Evolutionary conservation across 306 rosid species (phyloP).

Genomic region (Crataegus laevigata): DNA sequence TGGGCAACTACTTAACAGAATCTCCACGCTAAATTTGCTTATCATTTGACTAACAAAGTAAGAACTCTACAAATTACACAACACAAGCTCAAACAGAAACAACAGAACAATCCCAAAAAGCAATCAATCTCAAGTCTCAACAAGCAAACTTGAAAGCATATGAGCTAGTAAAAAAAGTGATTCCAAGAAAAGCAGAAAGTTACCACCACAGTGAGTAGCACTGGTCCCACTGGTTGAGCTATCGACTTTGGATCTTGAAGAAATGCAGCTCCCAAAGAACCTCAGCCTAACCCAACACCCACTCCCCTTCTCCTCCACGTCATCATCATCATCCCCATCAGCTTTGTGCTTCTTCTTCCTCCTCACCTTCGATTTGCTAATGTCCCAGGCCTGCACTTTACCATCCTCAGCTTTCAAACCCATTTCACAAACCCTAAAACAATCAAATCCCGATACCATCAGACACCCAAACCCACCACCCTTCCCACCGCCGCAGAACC

Average conservation of each 20-base stretch:
- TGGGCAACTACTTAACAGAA: neutral
- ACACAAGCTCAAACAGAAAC: conserved; percentile 6
- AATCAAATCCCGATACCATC: conserved; percentile 41
- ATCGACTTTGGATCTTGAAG: conserved; percentile 98
- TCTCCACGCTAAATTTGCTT: conserved; percentile 3
- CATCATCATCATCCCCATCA: conserved; percentile 18
- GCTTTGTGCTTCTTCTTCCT: conserved; percentile 47
- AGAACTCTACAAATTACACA: neutral
- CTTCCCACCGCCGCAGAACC: conserved; percentile 8
- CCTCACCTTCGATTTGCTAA: conserved; percentile 52
- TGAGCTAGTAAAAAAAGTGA: conserved; percentile 3
- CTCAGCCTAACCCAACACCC: conserved; percentile 85
- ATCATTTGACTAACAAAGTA: conserved; percentile 4
- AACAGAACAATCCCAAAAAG: neutral
- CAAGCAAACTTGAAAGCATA: neutral
- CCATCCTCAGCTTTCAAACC: conserved; percentile 72
- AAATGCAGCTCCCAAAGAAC: conserved; percentile 86
- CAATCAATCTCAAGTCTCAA: conserved; percentile 2
- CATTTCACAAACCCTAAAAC: conserved; percentile 53
- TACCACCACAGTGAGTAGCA: conserved; percentile 79
- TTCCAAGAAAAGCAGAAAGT: conserved; percentile 13
- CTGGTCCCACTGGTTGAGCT: conserved; percentile 76
- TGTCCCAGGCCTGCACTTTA: conserved; percentile 67
- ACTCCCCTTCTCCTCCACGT: conserved; percentile 41
- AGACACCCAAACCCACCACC: conserved; percentile 33